Percentiles rank a stretch among this genome's conserved stretches.
Evolutionary conservation across 208 protist species (phyloP).

Genomic region (Trypanosoma lewisi): DNA sequence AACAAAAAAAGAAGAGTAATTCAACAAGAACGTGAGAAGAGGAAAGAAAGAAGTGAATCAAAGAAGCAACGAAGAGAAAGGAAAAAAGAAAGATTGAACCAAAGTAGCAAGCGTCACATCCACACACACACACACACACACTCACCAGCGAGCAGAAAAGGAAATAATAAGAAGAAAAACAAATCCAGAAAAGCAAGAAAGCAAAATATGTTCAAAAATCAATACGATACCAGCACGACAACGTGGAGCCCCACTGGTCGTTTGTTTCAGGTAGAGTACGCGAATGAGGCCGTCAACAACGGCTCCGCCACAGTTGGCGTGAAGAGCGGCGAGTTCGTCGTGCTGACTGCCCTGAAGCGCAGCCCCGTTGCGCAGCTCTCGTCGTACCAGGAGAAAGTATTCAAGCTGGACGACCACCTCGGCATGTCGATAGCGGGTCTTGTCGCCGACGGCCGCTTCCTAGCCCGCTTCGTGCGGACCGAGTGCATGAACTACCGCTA

Average conservation of each 20-base stretch:
- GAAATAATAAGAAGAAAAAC: slow-evolving; percentile 15
- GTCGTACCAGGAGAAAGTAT: slow-evolving; percentile 98
- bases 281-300: slow-evolving; percentile 99
- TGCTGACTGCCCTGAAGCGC: slow-evolving; percentile 94
- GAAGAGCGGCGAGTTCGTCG: slow-evolving; percentile 94
- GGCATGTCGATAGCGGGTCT: slow-evolving; percentile 98
- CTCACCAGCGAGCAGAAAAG: neutral
- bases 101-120: neutral
- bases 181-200: slow-evolving; percentile 11
- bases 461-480: slow-evolving; percentile 94
- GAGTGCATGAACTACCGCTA: slow-evolving; percentile 98
- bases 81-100: slow-evolving; percentile 4
- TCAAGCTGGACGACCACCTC: slow-evolving; percentile 97
- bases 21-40: neutral
- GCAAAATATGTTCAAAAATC: slow-evolving; percentile 85
- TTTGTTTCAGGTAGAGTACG: slow-evolving; percentile 99
- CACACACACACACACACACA: neutral
- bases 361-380: slow-evolving; percentile 94
- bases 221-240: slow-evolving; percentile 99
- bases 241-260: slow-evolving; percentile 97
- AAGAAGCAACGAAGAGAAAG: slow-evolving; percentile 1
- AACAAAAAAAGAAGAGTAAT: slow-evolving; percentile 13
- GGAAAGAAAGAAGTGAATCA: neutral
- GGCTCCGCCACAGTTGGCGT: slow-evolving; percentile 96
- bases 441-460: slow-evolving; percentile 95